Base-by-base conservation (phyloP, 2,329 filamentous ascomycete species). In the Metarhizium sp. region DNA sequence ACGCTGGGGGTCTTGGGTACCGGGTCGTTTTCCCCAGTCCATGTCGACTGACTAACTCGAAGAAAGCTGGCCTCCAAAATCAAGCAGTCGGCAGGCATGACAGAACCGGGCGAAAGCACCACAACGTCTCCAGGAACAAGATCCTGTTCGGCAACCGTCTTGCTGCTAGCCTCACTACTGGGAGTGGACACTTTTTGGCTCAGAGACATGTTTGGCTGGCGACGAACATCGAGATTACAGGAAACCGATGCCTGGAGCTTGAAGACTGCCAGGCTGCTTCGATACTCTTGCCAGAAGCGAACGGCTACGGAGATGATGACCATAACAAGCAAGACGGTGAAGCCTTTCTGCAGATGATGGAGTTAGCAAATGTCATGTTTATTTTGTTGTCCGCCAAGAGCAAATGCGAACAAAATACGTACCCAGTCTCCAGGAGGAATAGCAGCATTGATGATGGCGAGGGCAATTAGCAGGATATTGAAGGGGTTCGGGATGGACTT, bases 11-110 rank as follows among this genome's bases (percentile, higher is more conserved):
- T 45, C 54, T 67, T 67, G 18, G 60, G 52, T 2, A 63, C 62
- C 2, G 65, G 64, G 8, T 59, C 60, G 51, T 56, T 66, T 52
- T 67, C 65, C n/a, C 65, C 65, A 0, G 63, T 67, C 63, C 64
- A 66, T 14, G 62, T 64, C n/a, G 64, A 66, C 52, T 66, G 64
- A 38, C 64, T 63, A 51, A 66, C 56, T 2, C 63, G 64, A 1
- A 66, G 57, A 38, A 65, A 67, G 10, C 59, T 62, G 1, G 64
- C 51, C 18, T 66, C 63, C 2, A 66, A 55, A n/a, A 67, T 57
- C 48, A 66, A 36, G 53, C 64, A 63, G 48, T 67, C 65, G n/a
- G 65, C 64, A 2, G 63, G 63, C 4, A 66, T 60, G 34, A 65
- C 52, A n/a, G 56, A 59, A 1, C 63, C 63, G 3, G 64, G 63